These are phyloP conservation scores for Candida sanyaensis DNA, from an alignment of 1,139 yeast species.

Conservation along the genomic window DNA sequence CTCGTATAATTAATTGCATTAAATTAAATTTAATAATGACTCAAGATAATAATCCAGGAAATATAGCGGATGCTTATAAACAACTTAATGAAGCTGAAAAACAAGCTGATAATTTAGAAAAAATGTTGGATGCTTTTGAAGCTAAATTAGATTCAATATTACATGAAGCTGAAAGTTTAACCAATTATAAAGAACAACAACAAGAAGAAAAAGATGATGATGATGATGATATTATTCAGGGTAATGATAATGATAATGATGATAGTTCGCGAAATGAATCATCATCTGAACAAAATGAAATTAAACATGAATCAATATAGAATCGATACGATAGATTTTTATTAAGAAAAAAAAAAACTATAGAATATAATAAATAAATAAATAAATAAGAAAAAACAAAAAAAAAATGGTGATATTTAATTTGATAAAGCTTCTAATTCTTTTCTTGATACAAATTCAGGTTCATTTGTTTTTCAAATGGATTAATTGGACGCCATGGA, in stretches of 20 bases:
- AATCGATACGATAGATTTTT: too few relatives aligned
- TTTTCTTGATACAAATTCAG: constrained; percentile 30
- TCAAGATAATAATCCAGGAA: constrained; percentile 16
- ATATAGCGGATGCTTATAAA: constrained; percentile 41
- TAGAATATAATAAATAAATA: neutral
- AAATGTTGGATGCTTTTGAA: constrained; percentile 46
- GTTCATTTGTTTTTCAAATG: constrained; percentile 52
- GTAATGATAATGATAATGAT: neutral
- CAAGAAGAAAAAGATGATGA: neutral
- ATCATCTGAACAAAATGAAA: too few relatives aligned
- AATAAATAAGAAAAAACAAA: too few relatives aligned
- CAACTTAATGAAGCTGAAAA: constrained; percentile 44
- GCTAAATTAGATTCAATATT: constrained; percentile 46
- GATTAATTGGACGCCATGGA: constrained; percentile 69
- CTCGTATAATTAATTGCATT: too few relatives aligned
- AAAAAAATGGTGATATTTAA: neutral
- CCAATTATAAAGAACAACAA: neutral
- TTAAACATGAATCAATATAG: too few relatives aligned
- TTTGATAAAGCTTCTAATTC: constrained; percentile 11
- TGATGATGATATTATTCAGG: neutral
- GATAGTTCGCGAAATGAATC: too few relatives aligned
- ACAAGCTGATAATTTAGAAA: constrained; percentile 44
- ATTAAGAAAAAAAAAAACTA: neutral
- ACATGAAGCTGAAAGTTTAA: constrained; percentile 35
- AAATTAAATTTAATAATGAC: constrained; percentile 18